These are phyloP conservation scores for Rhodotorula sp. DNA, from an alignment of 1,284 basidiomycete genomes.

Conservation along the genomic window DNA sequence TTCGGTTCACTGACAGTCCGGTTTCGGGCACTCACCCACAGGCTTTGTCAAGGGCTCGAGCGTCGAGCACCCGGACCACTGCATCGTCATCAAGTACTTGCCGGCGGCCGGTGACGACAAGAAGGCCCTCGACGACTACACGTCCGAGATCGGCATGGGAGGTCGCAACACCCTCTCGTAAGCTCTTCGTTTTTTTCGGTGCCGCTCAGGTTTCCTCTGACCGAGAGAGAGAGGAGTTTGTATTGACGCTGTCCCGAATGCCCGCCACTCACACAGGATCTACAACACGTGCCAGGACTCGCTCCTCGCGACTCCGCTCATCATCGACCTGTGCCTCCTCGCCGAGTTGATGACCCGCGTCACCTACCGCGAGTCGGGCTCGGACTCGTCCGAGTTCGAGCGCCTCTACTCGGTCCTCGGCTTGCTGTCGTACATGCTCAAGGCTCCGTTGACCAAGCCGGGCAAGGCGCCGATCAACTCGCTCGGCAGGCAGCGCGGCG, in stretches of 20 bases:
- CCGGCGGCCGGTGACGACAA: constrained; percentile 95
- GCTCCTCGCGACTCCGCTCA: constrained; percentile 89
- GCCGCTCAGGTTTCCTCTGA: constrained; percentile 51
- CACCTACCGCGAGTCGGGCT: constrained; percentile 64
- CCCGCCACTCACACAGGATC: constrained; percentile 73
- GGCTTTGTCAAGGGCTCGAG: constrained; percentile 52
- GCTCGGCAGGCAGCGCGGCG: constrained; percentile 89
- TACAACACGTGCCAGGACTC: constrained; percentile 99
- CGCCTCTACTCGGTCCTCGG: constrained; percentile 84
- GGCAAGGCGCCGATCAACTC: constrained; percentile 93
- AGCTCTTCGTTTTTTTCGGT: background rate
- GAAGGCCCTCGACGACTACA: constrained; percentile 98
- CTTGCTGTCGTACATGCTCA: constrained; percentile 80
- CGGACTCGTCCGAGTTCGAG: constrained; percentile 57
- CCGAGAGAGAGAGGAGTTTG: background rate
- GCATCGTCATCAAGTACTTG: constrained; percentile 61
- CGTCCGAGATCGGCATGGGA: constrained; percentile 68
- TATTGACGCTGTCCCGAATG: background rate
- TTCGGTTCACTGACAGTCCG: background rate
- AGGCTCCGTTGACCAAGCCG: constrained; percentile 87
- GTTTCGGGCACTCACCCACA: background rate
- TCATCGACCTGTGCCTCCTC: constrained; percentile 89
- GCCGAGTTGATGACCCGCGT: constrained; percentile 93
- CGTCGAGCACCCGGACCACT: constrained; percentile 94
- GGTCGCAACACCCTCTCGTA: constrained; percentile 52